phyloP scores from a whole-genome alignment of 495 filamentous ascomycete species.

The Penicillium herquei region DNA sequence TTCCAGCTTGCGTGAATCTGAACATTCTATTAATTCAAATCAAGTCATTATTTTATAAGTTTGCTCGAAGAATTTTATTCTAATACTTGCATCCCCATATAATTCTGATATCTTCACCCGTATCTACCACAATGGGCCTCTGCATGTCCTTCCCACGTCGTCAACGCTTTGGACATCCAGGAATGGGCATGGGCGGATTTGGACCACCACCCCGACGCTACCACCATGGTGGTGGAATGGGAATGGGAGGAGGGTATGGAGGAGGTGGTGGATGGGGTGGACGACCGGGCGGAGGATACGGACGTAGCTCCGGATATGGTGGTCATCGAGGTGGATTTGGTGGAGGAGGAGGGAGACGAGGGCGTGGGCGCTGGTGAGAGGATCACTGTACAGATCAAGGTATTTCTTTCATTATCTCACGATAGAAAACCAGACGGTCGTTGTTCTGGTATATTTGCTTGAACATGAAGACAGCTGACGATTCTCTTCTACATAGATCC shows the following conservation, averaged over 20 bases:
- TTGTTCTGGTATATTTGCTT: too few relatives aligned
- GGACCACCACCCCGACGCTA: slow-evolving; percentile 13
- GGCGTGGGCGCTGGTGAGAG: too few relatives aligned
- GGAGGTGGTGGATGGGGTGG: slow-evolving; percentile 4
- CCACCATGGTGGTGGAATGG: slow-evolving; percentile 7
- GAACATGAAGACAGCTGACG: too few relatives aligned
- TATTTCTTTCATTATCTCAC: too few relatives aligned
- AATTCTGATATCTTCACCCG: too few relatives aligned
- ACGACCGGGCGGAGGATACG: not conserved
- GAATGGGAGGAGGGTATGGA: slow-evolving; percentile 7
- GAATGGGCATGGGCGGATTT: slow-evolving; percentile 12
- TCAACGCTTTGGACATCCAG: not conserved
- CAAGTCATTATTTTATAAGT: not conserved
- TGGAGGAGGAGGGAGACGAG: not conserved
- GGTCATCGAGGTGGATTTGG: slow-evolving; percentile 7
- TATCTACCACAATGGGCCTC: slow-evolving; percentile 14
- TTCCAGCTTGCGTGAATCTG: too few relatives aligned
- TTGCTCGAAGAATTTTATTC: not conserved
- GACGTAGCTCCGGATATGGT: not conserved
- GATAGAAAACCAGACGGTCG: too few relatives aligned
- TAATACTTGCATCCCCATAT: not conserved
- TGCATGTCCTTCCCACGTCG: slow-evolving; percentile 20
- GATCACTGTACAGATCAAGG: too few relatives aligned
- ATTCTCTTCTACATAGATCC: too few relatives aligned
- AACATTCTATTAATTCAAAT: too few relatives aligned